A percentile compares a stretch with the other conserved stretches of the same genome.
phyloP scores from a whole-genome alignment of 2,329 filamentous ascomycete genomes.

The Cordyceps militaris region DNA sequence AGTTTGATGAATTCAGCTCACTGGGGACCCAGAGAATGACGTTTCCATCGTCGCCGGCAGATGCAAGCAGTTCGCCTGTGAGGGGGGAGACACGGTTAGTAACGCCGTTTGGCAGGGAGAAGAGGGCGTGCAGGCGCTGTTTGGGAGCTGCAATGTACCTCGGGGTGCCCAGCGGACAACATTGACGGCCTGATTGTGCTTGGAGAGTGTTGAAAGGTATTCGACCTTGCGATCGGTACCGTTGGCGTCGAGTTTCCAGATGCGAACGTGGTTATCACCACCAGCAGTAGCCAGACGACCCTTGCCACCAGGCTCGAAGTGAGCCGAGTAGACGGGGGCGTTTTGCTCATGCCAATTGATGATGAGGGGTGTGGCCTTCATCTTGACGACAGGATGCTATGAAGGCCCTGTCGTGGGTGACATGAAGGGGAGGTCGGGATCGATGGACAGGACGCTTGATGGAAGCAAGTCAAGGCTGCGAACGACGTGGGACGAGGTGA shows the following conservation, averaged over 20 bases:
- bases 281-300: constrained; percentile 88
- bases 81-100: constrained; percentile 16
- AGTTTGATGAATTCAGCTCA: constrained; percentile 59
- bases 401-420: background rate
- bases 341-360: constrained; percentile 99
- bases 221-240: constrained; percentile 84
- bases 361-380: constrained; percentile 95
- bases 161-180: constrained; percentile 93
- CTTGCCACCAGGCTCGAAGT: constrained; percentile 90
- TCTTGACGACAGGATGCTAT: constrained; percentile 37
- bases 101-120: background rate
- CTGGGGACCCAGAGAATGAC: constrained; percentile 93
- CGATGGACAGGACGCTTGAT: background rate
- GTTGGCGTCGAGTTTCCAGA: constrained; percentile 84
- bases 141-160: constrained; percentile 47
- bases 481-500: background rate
- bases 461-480: background rate
- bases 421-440: constrained; percentile 5
- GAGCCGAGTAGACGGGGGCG: constrained; percentile 91
- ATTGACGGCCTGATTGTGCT: constrained; percentile 96
- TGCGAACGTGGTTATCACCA: constrained; percentile 91
- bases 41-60: constrained; percentile 94
- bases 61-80: constrained; percentile 83
- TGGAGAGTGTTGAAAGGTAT: constrained; percentile 83
- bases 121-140: background rate